Evolutionary conservation across 495 filamentous ascomycete genomes (phyloP).

Genomic region (Talaromyces liani): DNA sequence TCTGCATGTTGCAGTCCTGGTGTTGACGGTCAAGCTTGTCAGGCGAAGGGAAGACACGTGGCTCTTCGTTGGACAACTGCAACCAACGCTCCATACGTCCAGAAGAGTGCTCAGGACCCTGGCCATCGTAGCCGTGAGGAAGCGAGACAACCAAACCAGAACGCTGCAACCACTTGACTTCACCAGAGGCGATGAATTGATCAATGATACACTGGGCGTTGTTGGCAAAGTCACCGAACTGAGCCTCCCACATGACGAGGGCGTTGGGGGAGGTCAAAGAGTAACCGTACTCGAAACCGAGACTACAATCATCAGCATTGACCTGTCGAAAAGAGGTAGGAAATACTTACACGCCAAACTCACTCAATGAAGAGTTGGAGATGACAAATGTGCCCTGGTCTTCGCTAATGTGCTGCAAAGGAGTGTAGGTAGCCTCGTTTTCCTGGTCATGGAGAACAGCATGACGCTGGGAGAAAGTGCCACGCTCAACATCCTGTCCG

Average conservation of each 20-base stretch:
- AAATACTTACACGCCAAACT: constrained; percentile 69
- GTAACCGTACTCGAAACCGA: constrained; percentile 98
- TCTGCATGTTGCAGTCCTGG: constrained; percentile 99
- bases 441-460: constrained; percentile 97
- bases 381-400: constrained; percentile 94
- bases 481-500: constrained; percentile 97
- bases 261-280: constrained; percentile 94
- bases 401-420: constrained; percentile 78
- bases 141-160: constrained; percentile 91
- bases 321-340: background rate
- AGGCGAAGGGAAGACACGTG: constrained; percentile 75
- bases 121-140: constrained; percentile 96
- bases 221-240: constrained; percentile 99
- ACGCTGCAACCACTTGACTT: constrained; percentile 97
- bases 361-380: constrained; percentile 92
- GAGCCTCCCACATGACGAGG: constrained; percentile 97
- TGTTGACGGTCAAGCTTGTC: constrained; percentile 95
- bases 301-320: constrained; percentile 35
- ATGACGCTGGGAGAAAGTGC: constrained; percentile 98
- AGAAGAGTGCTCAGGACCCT: constrained; percentile 97
- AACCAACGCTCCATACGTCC: constrained; percentile 95
- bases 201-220: constrained; percentile 98
- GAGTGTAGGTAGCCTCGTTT: constrained; percentile 84
- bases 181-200: constrained; percentile 96
- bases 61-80: constrained; percentile 97